A percentile compares a stretch with the other conserved stretches of the same genome.
phyloP scores from a whole-genome alignment of 2,329 filamentous ascomycete genomes.

The Dothideomycetes sp. region DNA sequence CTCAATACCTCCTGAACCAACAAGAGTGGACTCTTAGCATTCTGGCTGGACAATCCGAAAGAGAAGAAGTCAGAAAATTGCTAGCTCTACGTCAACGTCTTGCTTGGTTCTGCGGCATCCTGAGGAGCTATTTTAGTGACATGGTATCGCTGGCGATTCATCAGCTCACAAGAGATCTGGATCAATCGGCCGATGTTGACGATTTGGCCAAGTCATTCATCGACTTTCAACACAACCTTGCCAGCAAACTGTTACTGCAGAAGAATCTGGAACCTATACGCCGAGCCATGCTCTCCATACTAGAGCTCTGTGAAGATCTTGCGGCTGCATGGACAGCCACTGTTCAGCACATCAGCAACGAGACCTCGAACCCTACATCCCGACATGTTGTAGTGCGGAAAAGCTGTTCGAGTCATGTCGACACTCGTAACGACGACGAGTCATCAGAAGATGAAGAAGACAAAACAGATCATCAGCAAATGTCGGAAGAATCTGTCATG shows the following conservation, averaged over 20 bases:
- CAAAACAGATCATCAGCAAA: conserved; percentile 19
- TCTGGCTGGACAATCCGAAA: not conserved
- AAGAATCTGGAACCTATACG: conserved; percentile 60
- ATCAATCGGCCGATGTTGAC: conserved; percentile 62
- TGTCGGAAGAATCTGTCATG: conserved; percentile 50
- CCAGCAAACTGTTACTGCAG: conserved; percentile 61
- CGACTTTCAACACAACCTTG: conserved; percentile 51
- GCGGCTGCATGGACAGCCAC: conserved; percentile 46
- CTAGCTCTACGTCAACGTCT: conserved; percentile 53
- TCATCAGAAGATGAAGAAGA: conserved; percentile 15
- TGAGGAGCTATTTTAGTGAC: conserved; percentile 68
- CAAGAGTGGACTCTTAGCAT: conserved; percentile 19
- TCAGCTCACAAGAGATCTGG: conserved; percentile 50
- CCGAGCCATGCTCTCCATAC: conserved; percentile 61
- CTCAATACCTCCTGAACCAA: conserved; percentile 50
- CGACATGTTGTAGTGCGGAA: conserved; percentile 1
- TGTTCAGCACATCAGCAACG: not conserved
- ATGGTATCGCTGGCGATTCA: conserved; percentile 54
- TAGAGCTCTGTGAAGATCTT: conserved; percentile 66
- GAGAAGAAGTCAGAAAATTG: not conserved
- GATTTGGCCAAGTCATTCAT: conserved; percentile 66
- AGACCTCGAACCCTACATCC: not conserved
- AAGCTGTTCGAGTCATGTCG: not conserved
- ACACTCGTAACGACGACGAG: conserved; percentile 13
- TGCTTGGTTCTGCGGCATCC: conserved; percentile 65